These are phyloP conservation scores for Eimeria acervulina DNA, from an alignment of 169 alveolate genomes.

Conservation along the genomic window DNA sequence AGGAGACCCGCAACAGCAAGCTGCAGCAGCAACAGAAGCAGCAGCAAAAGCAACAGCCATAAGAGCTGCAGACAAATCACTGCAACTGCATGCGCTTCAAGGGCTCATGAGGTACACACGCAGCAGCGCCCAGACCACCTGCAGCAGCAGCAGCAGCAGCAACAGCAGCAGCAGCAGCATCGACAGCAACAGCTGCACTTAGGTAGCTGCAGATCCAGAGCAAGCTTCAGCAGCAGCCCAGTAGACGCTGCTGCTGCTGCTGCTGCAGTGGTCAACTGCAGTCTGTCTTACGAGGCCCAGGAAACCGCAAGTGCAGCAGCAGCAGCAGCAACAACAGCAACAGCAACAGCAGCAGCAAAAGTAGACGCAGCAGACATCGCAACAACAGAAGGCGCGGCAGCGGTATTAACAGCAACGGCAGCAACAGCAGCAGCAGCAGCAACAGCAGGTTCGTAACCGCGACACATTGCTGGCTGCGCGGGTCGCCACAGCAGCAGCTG, in stretches of 20 bases:
- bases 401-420: not conserved
- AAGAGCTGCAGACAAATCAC: not conserved
- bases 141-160: constrained; percentile 36
- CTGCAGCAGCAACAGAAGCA: constrained; percentile 32
- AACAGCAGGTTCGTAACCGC: not conserved
- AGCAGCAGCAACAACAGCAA: not conserved
- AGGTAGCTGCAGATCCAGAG: not conserved
- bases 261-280: not conserved
- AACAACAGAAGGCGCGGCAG: not conserved
- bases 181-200: constrained; percentile 41
- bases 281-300: not conserved
- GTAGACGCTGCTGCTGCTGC: constrained; percentile 43
- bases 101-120: constrained; percentile 10
- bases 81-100: not conserved
- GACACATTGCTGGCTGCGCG: not conserved
- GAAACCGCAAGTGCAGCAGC: constrained; percentile 19
- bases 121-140: not conserved
- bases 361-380: not conserved
- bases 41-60: constrained; percentile 31
- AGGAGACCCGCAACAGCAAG: constrained; percentile 15
- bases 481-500: not conserved
- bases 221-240: not conserved
- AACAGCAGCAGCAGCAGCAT: not conserved
- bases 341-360: not conserved
- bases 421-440: not conserved